Conservation (phyloP, 1,139 yeast genomes). For the Candida dubliniensis region DNA sequence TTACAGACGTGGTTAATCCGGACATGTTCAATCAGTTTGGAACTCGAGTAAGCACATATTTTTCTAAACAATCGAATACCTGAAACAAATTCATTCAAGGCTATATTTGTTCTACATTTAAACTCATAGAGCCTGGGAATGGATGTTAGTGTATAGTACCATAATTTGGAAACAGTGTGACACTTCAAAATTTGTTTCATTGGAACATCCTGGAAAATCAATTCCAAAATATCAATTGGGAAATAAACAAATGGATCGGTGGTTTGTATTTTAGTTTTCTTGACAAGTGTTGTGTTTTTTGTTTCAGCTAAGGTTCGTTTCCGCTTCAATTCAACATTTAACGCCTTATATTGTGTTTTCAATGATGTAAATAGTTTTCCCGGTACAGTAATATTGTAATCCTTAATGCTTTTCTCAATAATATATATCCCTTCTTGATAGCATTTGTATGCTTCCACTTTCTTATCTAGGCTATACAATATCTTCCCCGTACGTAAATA, state of each 20-base stretch:
- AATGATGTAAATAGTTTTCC: slow-evolving; percentile 27
- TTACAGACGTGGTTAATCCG: slow-evolving; percentile 27
- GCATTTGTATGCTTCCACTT: slow-evolving; percentile 42
- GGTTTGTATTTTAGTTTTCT: slow-evolving; percentile 5
- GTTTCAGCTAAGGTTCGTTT: slow-evolving; percentile 12
- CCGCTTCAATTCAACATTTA: slow-evolving; percentile 26
- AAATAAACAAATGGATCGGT: slow-evolving; percentile 32
- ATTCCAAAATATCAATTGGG: slow-evolving; percentile 32
- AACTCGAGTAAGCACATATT: slow-evolving; percentile 18
- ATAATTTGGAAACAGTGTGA: slow-evolving; percentile 32
- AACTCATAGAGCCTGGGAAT: slow-evolving; percentile 31
- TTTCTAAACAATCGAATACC: slow-evolving; percentile 31
- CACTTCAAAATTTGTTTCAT: slow-evolving; percentile 23
- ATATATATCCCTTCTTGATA: slow-evolving; percentile 44
- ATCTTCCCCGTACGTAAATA: slow-evolving; percentile 56
- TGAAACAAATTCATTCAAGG: slow-evolving; percentile 28
- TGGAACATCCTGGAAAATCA: slow-evolving; percentile 26
- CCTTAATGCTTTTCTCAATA: slow-evolving; percentile 28
- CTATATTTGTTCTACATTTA: slow-evolving; percentile 26
- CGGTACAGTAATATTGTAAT: slow-evolving; percentile 25
- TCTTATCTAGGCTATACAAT: slow-evolving; percentile 26
- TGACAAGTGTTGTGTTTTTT: slow-evolving; percentile 10
- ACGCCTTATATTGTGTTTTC: slow-evolving; percentile 23
- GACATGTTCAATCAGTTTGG: slow-evolving; percentile 21
- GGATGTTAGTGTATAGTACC: slow-evolving; percentile 30